Conservation (phyloP, 345 rosid species). For the Salix purpurea region DNA sequence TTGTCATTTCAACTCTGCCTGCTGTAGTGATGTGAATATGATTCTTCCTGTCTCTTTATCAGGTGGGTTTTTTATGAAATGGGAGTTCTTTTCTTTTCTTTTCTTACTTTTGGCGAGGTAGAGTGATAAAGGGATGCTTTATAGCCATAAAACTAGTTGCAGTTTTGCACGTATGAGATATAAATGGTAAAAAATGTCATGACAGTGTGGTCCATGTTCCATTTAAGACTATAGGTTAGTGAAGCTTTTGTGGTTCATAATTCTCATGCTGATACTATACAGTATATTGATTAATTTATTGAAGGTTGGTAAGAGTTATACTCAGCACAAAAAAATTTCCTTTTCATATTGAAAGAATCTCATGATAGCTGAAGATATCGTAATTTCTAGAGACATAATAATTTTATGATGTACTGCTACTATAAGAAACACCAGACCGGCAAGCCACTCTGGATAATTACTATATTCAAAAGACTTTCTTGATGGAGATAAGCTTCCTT, state of each 20-base stretch:
- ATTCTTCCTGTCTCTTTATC: not conserved
- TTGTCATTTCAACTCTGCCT: not conserved
- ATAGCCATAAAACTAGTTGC: not conserved
- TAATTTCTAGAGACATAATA: not conserved
- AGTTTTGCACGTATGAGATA: not conserved
- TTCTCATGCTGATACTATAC: not conserved
- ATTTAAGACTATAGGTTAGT: not conserved
- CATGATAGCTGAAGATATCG: not conserved
- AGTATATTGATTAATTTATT: constrained; percentile 4
- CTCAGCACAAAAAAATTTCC: constrained; percentile 1
- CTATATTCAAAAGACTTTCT: constrained; percentile 11
- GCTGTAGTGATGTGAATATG: not conserved
- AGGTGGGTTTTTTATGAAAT: not conserved
- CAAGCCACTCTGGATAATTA: constrained; percentile 29
- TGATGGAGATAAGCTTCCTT: constrained; percentile 7
- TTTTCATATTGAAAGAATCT: not conserved
- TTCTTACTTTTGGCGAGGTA: not conserved
- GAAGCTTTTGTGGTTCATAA: constrained; percentile 11
- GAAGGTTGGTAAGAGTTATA: constrained; percentile 19
- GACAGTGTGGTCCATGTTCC: constrained; percentile 14
- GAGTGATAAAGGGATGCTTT: not conserved
- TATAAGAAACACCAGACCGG: not conserved
- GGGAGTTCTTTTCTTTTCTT: not conserved
- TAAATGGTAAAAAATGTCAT: not conserved
- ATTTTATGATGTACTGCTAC: not conserved